phyloP scores from a whole-genome alignment of 2,329 filamentous ascomycete species.

The Neurospora crassa region DNA sequence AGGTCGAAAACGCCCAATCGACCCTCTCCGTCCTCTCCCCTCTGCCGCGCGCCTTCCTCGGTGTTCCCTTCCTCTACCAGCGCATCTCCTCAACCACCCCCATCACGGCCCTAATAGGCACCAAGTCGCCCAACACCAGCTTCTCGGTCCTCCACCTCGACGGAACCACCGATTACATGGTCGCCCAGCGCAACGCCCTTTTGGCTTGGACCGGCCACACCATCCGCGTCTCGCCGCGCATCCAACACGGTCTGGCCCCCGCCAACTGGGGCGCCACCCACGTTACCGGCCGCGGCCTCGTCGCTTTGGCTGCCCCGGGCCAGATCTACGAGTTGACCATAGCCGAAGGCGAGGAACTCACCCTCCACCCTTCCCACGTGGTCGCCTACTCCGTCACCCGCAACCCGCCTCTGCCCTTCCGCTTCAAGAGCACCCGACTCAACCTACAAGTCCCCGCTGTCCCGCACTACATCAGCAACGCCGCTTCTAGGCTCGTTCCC shows the following conservation, averaged over 20 bases:
- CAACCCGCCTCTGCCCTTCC: conserved; percentile 70
- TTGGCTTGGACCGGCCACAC: conserved; percentile 96
- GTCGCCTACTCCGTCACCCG: conserved; percentile 78
- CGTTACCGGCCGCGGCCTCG: conserved; percentile 77
- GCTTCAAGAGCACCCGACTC: conserved; percentile 69
- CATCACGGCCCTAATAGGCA: conserved; percentile 78
- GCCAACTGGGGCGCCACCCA: conserved; percentile 88
- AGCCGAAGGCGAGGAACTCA: conserved; percentile 76
- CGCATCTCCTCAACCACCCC: conserved; percentile 79
- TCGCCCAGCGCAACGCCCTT: conserved; percentile 76
- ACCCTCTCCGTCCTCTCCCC: conserved; percentile 82
- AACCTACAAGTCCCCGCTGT: conserved; percentile 68
- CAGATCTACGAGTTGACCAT: conserved; percentile 83
- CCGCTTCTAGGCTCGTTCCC: conserved; percentile 47
- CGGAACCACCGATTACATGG: conserved; percentile 90
- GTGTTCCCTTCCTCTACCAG: conserved; percentile 93
- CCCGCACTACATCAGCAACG: conserved; percentile 26
- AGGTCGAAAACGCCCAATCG: conserved; percentile 85
- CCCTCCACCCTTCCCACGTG: conserved; percentile 84
- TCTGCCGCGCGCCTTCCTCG: conserved; percentile 66
- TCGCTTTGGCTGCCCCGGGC: conserved; percentile 75
- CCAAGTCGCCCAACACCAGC: conserved; percentile 76
- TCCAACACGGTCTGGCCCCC: conserved; percentile 65
- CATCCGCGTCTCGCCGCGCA: conserved; percentile 61
- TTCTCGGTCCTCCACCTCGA: conserved; percentile 85